A percentile compares a stretch with the other conserved stretches of the same genome.
phyloP scores from a whole-genome alignment of 192 early-diverging fungal species.

The Diversispora eburnea region DNA sequence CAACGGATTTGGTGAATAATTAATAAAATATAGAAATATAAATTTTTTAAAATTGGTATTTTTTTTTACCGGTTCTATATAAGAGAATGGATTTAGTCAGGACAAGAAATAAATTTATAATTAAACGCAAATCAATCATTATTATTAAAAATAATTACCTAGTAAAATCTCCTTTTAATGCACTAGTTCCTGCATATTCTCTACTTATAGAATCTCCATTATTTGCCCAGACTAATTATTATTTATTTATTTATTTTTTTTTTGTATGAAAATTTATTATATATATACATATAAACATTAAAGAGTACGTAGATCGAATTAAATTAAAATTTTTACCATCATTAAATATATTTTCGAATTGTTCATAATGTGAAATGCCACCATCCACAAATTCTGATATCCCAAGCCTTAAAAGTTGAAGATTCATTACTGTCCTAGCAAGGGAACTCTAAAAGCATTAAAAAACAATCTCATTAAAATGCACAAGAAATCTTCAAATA shows the following conservation, averaged over 20 bases:
- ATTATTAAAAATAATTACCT: conserved; percentile 30
- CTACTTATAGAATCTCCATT: conserved; percentile 75
- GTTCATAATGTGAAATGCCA: conserved; percentile 58
- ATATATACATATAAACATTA: neutral
- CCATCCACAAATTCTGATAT: conserved; percentile 62
- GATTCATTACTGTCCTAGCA: conserved; percentile 59
- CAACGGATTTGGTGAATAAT: neutral
- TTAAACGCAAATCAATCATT: too few species aligned
- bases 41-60: neutral
- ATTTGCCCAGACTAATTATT: conserved; percentile 67
- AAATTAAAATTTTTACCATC: conserved; percentile 29
- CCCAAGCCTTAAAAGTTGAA: conserved; percentile 65
- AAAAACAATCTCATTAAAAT: neutral
- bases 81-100: neutral
- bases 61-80: neutral
- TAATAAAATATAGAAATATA: conserved; percentile 10
- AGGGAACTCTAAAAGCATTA: conserved; percentile 51
- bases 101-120: too few species aligned
- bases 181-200: conserved; percentile 76
- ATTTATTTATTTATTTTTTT: neutral
- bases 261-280: conserved; percentile 7
- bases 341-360: conserved; percentile 65
- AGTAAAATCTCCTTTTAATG: conserved; percentile 77
- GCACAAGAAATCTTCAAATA: neutral
- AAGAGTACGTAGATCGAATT: neutral